These are phyloP conservation scores for Apiospora pterosperma DNA, from an alignment of 2,329 filamentous ascomycete genomes.

Conservation along the genomic window DNA sequence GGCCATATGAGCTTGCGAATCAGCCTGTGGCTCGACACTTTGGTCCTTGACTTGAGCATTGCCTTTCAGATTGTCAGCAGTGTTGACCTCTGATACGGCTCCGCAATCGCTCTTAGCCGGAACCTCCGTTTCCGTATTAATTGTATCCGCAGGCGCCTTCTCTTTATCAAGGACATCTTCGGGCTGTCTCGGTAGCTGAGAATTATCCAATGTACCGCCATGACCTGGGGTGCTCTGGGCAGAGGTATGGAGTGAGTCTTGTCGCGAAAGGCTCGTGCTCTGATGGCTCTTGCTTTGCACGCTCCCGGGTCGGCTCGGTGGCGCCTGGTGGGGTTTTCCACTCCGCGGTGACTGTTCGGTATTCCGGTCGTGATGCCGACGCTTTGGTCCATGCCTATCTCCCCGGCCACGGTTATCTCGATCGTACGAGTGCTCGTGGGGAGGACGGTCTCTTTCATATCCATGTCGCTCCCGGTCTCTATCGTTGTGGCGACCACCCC, in stretches of 20 bases:
- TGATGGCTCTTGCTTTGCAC: not conserved
- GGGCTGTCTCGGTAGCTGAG: not conserved
- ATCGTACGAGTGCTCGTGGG: not conserved
- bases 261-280: not conserved
- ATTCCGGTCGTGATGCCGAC: not conserved
- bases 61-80: no score
- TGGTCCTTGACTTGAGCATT: not conserved
- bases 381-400: conserved; percentile 3
- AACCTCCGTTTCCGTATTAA: not conserved
- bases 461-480: not conserved
- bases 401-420: not conserved
- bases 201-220: not conserved
- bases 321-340: not conserved
- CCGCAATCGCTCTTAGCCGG: not conserved
- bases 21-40: not conserved
- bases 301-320: not conserved
- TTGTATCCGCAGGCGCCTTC: not conserved
- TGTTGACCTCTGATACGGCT: not conserved
- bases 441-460: not conserved
- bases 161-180: not conserved
- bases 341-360: not conserved
- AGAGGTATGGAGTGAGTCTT: not conserved
- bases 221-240: not conserved
- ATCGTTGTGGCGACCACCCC: not conserved
- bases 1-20: not conserved